Evolutionary conservation across 306 rosid species (phyloP), one percentile per base, ranked within the genome.

Genomic region (Dryas alaskensis): DNA sequence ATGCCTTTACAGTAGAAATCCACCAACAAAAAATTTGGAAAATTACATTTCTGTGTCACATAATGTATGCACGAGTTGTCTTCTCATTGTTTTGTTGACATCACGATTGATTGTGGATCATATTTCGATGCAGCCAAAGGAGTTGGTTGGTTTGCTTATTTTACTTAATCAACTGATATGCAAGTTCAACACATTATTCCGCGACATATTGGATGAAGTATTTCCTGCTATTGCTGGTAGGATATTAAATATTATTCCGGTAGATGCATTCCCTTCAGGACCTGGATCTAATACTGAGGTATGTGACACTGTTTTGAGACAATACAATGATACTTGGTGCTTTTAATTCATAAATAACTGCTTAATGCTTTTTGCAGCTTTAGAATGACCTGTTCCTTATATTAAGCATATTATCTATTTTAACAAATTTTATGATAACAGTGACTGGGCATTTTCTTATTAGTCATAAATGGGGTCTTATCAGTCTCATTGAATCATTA

Each of bases 261-360:
- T 87, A 72, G 96, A 94, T 61, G 84, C 78, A 73, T 81, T 94
- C 63, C 96, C 89, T 78, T 92, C 88, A 9, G 90, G 92, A 76
- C 89, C 92, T 73, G 97, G 87, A 83, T 85, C 96, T 76, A 84
- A 88, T 73, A 89, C 89, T 5, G 99, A 94, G 97, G 99, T 94
- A 83, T 67, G 81, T 17, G 73, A 49, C 61, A 50, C 54, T 70
- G 66, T 46, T 17, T 14, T 31, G 37, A 31, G 2, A 49, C 45
- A 48, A 46, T 62, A 14, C 47, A 13, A 40, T 7, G 47, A 39
- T 61, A n/a, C 60, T 61, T 57, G 11, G 51, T 70, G 61, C 27
- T 67, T 68, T 62, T 75, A 31, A 17, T 22, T 74, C 55, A 25
- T 60, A 50, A 46, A 22, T 53, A 46, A 40, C 53, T 79, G 75